Base-by-base conservation (phyloP, 371 early-diverging fungal species). In the Apophysomyces variabilis region DNA sequence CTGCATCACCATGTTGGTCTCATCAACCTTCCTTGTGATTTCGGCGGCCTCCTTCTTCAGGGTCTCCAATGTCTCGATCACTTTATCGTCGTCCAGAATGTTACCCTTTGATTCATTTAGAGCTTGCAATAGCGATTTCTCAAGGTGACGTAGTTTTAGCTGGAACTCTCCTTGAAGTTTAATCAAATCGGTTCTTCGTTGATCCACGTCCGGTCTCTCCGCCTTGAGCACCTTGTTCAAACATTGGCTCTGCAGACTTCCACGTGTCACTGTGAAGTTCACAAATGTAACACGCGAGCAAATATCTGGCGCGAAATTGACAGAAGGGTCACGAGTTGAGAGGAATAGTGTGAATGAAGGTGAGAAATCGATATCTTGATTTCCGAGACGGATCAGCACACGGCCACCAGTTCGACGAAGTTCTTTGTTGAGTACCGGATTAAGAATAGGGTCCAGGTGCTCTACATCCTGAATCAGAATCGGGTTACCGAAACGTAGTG, bases 361-460 rank as follows among this genome's bases (percentile, higher is more conserved):
- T 36, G 99, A 99, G 79, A 97, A 97, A 83, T 99, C 99, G 65
- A 99, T 96, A 64, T 99, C 99, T 73, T 98, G 96, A 66, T 86
- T 89, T 39, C 99, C 99, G 38, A 99, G 84, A 21, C 96, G 92
- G 66, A 98, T 94, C 66, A 99, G 76, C 8, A 95, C 95, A 74
- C 99, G 96, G 41, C 99, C 99, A 64, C 99, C 99, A 16, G 96
- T 96, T 61, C 96, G 91, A 58, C 96, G 89, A 37, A 99, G 80
- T 77, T 99, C 98, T 75, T 91, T 94, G 86, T 99, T 99, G 57
- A 99, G 86, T 12, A 99, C 94, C 12, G 99, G 92, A 72, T 98
- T 98, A 69, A 99, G 80, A 61, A 99, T 96, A 26, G 99, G 97
- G 79, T 99, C 99, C 21, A 98, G 75, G 69, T 95, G 91, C 77